Evolutionary conservation across 352 stramenopile genomes (phyloP).

Genomic region (Phytophthora sojae): DNA sequence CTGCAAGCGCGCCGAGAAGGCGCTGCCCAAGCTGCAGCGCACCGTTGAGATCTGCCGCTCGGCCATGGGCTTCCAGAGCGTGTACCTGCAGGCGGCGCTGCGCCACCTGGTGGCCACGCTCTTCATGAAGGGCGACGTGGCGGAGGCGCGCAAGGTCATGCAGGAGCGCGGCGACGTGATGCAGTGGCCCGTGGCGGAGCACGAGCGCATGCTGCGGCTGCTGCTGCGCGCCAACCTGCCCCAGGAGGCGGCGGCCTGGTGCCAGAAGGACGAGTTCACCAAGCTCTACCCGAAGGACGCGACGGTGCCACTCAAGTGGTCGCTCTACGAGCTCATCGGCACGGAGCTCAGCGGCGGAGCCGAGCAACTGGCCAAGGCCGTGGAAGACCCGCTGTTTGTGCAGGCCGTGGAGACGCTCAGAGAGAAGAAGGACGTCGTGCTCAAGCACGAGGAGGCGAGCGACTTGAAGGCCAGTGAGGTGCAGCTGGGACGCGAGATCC

Average conservation of each 20-base stretch:
- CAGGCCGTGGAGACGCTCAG: conserved; percentile 63
- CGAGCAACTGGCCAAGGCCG: conserved; percentile 41
- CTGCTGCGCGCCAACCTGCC: conserved; percentile 66
- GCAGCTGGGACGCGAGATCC: conserved; percentile 68
- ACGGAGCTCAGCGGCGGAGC: conserved; percentile 54
- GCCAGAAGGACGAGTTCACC: conserved; percentile 63
- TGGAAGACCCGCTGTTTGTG: conserved; percentile 70
- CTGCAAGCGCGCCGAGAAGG: conserved; percentile 55
- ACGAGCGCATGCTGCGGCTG: conserved; percentile 74
- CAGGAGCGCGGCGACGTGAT: conserved; percentile 75
- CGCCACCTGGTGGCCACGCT: conserved; percentile 69
- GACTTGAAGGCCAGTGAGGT: conserved; percentile 55
- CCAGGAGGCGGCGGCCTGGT: conserved; percentile 53
- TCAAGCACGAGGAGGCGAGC: conserved; percentile 56
- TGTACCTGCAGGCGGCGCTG: conserved; percentile 67
- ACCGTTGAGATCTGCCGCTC: conserved; percentile 82
- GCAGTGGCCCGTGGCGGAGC: conserved; percentile 72
- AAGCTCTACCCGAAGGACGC: conserved; percentile 65
- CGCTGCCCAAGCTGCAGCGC: conserved; percentile 63
- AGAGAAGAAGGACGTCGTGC: conserved; percentile 65
- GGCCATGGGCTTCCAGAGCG: conserved; percentile 76
- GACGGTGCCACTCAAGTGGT: conserved; percentile 73
- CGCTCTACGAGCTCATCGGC: conserved; percentile 73
- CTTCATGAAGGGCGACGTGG: conserved; percentile 71
- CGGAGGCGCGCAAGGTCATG: conserved; percentile 60